Evolutionary conservation across 1,284 basidiomycete species (phyloP).

Genomic region (Trametes sp.): DNA sequence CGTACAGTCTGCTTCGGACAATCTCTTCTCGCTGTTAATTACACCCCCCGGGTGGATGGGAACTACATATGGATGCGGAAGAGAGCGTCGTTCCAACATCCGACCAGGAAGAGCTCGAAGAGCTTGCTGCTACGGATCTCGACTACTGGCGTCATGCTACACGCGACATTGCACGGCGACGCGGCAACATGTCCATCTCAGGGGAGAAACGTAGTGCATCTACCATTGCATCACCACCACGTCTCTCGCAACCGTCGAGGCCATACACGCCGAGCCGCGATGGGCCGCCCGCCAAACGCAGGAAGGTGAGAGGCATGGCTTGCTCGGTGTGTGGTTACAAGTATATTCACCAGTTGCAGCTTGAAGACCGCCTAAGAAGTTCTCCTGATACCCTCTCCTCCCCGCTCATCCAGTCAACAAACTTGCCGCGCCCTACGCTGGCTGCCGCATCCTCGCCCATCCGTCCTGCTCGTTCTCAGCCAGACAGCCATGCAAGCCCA

Average conservation of each 20-base stretch:
- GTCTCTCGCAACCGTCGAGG: too few species aligned
- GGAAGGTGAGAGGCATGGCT: conserved; percentile 18
- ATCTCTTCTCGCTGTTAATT: background rate
- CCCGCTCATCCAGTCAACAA: conserved; percentile 6
- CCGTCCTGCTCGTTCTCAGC: too few species aligned
- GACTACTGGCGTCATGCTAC: conserved; percentile 23
- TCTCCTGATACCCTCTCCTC: conserved; percentile 3
- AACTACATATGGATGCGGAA: conserved; percentile 4
- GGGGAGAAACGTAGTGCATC: background rate
- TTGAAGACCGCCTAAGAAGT: background rate
- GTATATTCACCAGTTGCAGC: background rate
- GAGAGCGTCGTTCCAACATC: conserved; percentile 25
- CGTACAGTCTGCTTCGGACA: background rate
- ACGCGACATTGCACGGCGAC: conserved; percentile 10
- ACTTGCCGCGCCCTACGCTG: background rate
- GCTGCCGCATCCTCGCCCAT: background rate
- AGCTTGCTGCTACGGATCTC: conserved; percentile 20
- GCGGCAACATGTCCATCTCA: background rate
- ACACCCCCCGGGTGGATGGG: background rate
- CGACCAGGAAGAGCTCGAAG: conserved; percentile 30
- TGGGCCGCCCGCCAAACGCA: conserved; percentile 21
- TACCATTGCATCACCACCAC: background rate
- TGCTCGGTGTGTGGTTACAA: background rate
- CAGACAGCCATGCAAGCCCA: background rate
- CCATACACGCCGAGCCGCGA: background rate